These are phyloP conservation scores for Melanogaster broomeanus DNA, from an alignment of 768 basidiomycete genomes.

Conservation along the genomic window DNA sequence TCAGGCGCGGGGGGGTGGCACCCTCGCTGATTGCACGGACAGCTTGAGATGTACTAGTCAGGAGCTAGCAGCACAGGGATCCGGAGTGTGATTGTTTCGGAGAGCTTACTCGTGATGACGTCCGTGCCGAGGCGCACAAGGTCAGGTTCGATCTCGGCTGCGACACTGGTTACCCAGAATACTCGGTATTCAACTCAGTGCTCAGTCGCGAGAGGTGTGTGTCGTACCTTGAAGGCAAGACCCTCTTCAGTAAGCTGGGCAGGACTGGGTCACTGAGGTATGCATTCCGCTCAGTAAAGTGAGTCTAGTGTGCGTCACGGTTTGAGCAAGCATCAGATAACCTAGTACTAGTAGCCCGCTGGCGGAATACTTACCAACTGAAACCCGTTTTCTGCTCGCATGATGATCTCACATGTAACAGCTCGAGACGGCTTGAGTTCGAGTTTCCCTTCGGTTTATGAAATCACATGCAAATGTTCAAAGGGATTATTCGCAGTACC, in stretches of 20 bases:
- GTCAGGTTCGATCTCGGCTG: conserved; percentile 56
- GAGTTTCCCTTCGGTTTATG: too few species aligned
- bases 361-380: conserved; percentile 51
- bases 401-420: conserved; percentile 21
- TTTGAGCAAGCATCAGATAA: too few species aligned
- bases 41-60: conserved; percentile 37
- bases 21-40: conserved; percentile 49
- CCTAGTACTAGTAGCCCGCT: too few species aligned
- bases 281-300: conserved; percentile 58
- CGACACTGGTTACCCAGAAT: conserved; percentile 34
- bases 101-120: conserved; percentile 49
- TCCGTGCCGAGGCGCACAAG: conserved; percentile 59
- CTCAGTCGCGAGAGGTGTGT: not conserved
- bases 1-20: conserved; percentile 50
- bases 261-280: conserved; percentile 65
- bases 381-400: conserved; percentile 71
- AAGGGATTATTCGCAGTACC: too few species aligned
- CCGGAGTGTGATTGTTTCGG: not conserved
- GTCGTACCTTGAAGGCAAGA: conserved; percentile 49
- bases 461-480: too few species aligned
- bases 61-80: not conserved
- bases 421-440: too few species aligned
- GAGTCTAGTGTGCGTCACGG: conserved; percentile 45
- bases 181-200: not conserved
- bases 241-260: conserved; percentile 57